phyloP scores from a whole-genome alignment of 1,284 basidiomycete species.

The Porodaedalea pini region DNA sequence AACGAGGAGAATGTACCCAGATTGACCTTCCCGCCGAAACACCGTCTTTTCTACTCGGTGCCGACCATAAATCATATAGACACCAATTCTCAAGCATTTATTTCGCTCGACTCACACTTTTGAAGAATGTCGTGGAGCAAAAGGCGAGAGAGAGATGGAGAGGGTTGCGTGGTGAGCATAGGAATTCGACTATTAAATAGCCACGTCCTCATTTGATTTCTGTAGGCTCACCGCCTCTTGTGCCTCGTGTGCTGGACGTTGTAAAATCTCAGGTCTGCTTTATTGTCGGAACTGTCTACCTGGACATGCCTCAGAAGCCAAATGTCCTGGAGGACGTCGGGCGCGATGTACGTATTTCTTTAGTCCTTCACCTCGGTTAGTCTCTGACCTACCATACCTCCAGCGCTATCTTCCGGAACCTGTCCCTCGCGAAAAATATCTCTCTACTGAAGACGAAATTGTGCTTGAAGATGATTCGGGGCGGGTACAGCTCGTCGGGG shows the following conservation, averaged over 20 bases:
- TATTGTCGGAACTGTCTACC: conserved; percentile 92
- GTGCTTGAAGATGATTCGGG: conserved; percentile 97
- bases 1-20: not conserved
- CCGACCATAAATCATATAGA: conserved; percentile 43
- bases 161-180: conserved; percentile 51
- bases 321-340: conserved; percentile 95
- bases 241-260: conserved; percentile 87
- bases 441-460: conserved; percentile 74
- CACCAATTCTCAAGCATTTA: conserved; percentile 95
- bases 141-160: conserved; percentile 68
- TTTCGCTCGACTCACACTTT: conserved; percentile 69
- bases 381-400: conserved; percentile 13
- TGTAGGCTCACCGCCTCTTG: conserved; percentile 66
- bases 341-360: conserved; percentile 69
- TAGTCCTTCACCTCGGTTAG: too few species aligned
- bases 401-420: conserved; percentile 90
- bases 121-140: conserved; percentile 62
- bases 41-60: conserved; percentile 18
- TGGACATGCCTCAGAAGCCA: conserved; percentile 97
- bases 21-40: conserved; percentile 8
- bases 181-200: too few species aligned
- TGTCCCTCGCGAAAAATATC: conserved; percentile 69
- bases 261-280: conserved; percentile 83
- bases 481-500: conserved; percentile 84
- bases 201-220: not conserved